Evolutionary conservation across 129 eudicot genomes (phyloP).

Genomic region (Heracleum sosnowskyi): DNA sequence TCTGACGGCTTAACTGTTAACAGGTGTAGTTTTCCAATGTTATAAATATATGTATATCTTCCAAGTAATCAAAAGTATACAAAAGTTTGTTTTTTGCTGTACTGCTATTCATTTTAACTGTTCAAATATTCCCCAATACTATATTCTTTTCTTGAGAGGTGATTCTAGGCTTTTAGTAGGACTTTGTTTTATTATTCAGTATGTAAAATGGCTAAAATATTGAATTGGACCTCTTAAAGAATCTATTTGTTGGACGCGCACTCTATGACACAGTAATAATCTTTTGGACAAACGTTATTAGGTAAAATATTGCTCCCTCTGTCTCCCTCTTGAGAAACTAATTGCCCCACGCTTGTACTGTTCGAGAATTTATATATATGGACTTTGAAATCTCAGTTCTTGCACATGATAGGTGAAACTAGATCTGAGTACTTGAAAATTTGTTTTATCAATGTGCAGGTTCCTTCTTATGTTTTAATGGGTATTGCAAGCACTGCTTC

Average conservation of each 20-base stretch:
- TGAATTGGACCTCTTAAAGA: not conserved
- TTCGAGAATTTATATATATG: not conserved
- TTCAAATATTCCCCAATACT: not conserved
- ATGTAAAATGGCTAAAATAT: not conserved
- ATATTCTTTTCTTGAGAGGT: not conserved
- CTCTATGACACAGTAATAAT: not conserved
- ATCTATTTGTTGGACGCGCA: not conserved
- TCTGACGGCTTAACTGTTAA: not conserved
- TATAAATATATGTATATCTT: not conserved
- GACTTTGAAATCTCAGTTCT: not conserved
- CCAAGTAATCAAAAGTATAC: not conserved
- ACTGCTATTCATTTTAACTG: not conserved
- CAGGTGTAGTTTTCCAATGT: not conserved
- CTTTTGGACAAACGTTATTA: not conserved
- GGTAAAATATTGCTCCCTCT: not conserved
- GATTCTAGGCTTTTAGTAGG: not conserved
- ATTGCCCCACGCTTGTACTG: too few relatives aligned
- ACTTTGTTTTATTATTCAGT: not conserved
- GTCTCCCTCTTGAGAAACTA: not conserved
- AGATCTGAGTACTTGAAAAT: not conserved
- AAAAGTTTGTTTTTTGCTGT: not conserved
- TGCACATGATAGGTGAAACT: not conserved
- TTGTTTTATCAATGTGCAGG: too few relatives aligned
- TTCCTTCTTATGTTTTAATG: conserved; percentile 56
- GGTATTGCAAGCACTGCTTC: conserved; percentile 56